phyloP scores from a whole-genome alignment of 2,329 filamentous ascomycete genomes.

The Hymenoscyphus fraxineus region DNA sequence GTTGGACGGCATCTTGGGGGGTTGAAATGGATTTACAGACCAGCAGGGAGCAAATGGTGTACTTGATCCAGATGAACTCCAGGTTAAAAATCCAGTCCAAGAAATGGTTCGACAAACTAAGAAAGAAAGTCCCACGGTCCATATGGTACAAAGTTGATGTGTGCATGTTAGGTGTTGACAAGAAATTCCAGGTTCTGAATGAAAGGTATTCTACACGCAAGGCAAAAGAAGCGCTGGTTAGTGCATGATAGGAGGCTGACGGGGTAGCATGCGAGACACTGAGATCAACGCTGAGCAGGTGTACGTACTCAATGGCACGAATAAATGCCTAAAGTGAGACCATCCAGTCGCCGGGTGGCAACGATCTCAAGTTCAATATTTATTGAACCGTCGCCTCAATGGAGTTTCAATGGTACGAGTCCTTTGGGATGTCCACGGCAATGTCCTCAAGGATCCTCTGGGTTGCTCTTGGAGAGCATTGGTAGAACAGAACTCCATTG shows the following conservation, averaged over 20 bases:
- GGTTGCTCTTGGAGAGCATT: conserved; percentile 1
- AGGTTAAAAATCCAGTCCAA: not conserved
- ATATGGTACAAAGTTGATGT: not conserved
- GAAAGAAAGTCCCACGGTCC: not conserved
- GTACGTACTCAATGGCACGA: conserved; percentile 35
- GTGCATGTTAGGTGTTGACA: not conserved
- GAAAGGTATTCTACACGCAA: conserved; percentile 23
- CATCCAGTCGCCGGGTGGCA: conserved; percentile 20
- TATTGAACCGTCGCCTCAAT: not conserved
- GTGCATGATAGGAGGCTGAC: conserved; percentile 28
- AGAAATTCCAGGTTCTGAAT: not conserved
- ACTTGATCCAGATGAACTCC: conserved; percentile 1
- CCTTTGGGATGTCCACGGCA: conserved; percentile 10
- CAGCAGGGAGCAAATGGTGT: conserved; percentile 8
- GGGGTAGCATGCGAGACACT: conserved; percentile 27
- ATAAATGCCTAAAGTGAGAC: conserved; percentile 24
- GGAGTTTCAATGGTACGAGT: not conserved
- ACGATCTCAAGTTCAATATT: conserved; percentile 13
- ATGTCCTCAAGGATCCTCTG: conserved; percentile 5
- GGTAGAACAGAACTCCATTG: not conserved
- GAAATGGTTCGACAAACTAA: not conserved
- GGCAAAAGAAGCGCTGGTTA: conserved; percentile 26
- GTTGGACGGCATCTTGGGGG: not conserved
- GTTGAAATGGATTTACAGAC: conserved; percentile 15
- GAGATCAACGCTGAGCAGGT: conserved; percentile 28